Evolutionary conservation across 176 grass and related monocot genomes (phyloP).

Genomic region (Calamus simplicifolius): DNA sequence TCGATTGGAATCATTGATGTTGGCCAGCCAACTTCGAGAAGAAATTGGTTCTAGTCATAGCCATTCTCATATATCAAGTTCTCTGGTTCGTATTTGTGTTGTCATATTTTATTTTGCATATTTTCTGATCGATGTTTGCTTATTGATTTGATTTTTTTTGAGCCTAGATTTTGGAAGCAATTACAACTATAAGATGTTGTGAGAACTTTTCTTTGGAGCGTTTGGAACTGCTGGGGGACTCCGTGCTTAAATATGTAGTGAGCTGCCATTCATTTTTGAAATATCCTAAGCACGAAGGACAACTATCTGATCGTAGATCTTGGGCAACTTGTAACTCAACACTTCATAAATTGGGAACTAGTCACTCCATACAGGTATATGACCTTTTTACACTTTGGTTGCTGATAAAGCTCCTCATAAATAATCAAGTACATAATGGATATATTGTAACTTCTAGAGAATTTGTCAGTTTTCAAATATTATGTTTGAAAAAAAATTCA

Average conservation of each 20-base stretch:
- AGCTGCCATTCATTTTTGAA: background rate
- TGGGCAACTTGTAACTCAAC: background rate
- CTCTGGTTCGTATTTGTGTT: background rate
- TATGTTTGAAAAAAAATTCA: too few species aligned
- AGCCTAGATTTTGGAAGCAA: conserved; percentile 6
- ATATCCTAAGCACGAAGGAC: conserved; percentile 7
- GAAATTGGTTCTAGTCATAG: conserved; percentile 1
- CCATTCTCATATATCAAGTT: background rate
- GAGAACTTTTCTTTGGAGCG: conserved; percentile 8
- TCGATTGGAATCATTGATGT: conserved; percentile 3
- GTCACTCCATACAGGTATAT: conserved; percentile 1
- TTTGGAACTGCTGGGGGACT: conserved; percentile 4
- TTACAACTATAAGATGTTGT: conserved; percentile 4
- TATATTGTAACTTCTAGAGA: too few species aligned
- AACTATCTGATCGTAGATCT: conserved; percentile 2
- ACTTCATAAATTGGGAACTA: conserved; percentile 4
- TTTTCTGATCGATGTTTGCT: background rate
- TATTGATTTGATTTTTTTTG: background rate
- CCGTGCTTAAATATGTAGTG: background rate
- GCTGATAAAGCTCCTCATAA: background rate
- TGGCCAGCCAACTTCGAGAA: conserved; percentile 3
- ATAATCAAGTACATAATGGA: too few species aligned
- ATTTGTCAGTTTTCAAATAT: too few species aligned
- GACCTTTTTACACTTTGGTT: background rate
- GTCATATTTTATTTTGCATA: background rate